Evolutionary conservation across 2,329 filamentous ascomycete species (phyloP).

Genomic region (Colletotrichum graminicola): DNA sequence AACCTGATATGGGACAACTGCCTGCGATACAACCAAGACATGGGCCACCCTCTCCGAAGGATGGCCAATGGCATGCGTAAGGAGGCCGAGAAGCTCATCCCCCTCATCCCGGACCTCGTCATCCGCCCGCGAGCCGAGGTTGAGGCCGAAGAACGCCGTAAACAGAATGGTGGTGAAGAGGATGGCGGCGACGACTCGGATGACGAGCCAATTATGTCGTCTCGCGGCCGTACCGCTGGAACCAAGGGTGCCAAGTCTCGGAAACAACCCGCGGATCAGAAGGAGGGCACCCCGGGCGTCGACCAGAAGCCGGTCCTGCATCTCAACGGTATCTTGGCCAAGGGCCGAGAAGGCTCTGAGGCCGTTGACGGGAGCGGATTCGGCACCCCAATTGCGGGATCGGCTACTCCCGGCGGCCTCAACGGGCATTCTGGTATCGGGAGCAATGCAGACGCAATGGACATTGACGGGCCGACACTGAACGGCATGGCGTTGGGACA

Average conservation of each 20-base stretch:
- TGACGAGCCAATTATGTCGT: constrained; percentile 98
- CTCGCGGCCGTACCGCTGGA: constrained; percentile 87
- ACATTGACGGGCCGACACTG: constrained; percentile 82
- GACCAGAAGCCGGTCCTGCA: constrained; percentile 81
- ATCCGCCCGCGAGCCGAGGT: constrained; percentile 94
- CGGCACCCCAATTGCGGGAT: constrained; percentile 81
- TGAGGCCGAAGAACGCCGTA: constrained; percentile 86
- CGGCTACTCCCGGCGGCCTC: constrained; percentile 79
- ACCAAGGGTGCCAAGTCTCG: constrained; percentile 83
- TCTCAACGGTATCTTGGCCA: constrained; percentile 72
- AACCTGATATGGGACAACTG: constrained; percentile 98
- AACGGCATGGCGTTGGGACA: constrained; percentile 74
- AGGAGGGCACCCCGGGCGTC: constrained; percentile 82
- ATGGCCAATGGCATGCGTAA: constrained; percentile 98
- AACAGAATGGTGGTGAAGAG: constrained; percentile 86
- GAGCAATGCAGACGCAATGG: constrained; percentile 87
- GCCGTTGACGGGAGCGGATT: constrained; percentile 85
- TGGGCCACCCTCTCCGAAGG: constrained; percentile 86
- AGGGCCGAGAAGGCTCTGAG: constrained; percentile 81
- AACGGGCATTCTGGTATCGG: constrained; percentile 76
- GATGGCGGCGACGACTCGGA: constrained; percentile 92
- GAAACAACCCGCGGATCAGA: constrained; percentile 78
- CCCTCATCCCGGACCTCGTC: constrained; percentile 91
- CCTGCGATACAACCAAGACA: constrained; percentile 92
- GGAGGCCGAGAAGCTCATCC: constrained; percentile 96